A percentile compares a stretch with the other conserved stretches of the same genome.
These are phyloP conservation scores for Phaeophleospora eucalypticola DNA, from an alignment of 2,329 filamentous ascomycete species.

Conservation along the genomic window DNA sequence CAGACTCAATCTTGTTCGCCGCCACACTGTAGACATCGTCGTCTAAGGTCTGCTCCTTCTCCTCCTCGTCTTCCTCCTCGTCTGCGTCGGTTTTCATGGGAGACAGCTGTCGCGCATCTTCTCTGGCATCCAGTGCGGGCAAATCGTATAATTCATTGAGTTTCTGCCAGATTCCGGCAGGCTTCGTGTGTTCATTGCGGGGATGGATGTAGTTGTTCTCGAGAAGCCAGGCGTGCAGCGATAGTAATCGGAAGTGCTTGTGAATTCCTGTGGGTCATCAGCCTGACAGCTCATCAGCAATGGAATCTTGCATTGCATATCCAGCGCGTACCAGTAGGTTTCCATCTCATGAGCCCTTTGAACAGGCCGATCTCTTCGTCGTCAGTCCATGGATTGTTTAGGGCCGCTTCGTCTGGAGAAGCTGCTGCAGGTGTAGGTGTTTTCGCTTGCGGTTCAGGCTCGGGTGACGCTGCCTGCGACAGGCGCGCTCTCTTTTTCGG, in stretches of 20 bases:
- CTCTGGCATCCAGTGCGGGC: constrained; percentile 78
- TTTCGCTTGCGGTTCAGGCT: constrained; percentile 43
- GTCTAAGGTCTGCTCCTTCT: constrained; percentile 38
- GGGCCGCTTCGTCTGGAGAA: constrained; percentile 42
- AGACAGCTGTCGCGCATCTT: constrained; percentile 55
- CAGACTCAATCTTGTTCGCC: constrained; percentile 35
- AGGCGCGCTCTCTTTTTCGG: constrained; percentile 64
- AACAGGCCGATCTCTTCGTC: constrained; percentile 91
- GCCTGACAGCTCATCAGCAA: constrained; percentile 11
- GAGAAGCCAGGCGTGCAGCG: constrained; percentile 51
- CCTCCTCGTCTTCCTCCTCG: constrained; percentile 38
- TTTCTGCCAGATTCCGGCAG: constrained; percentile 89
- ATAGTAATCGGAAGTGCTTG: constrained; percentile 88
- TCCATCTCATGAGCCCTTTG: constrained; percentile 90
- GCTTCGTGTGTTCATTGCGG: constrained; percentile 64
- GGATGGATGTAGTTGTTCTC: constrained; percentile 34
- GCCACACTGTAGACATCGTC: constrained; percentile 35
- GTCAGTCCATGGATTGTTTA: constrained; percentile 82
- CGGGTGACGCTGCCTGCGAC: constrained; percentile 50
- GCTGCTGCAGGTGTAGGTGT: constrained; percentile 35
- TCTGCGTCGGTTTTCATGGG: constrained; percentile 8
- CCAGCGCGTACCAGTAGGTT: constrained; percentile 70
- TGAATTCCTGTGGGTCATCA: constrained; percentile 65
- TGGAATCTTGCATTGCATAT: neutral
- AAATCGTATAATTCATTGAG: constrained; percentile 80